These are phyloP conservation scores for Hygrocybe coccinea DNA, from an alignment of 768 basidiomycete species.

Conservation along the genomic window DNA sequence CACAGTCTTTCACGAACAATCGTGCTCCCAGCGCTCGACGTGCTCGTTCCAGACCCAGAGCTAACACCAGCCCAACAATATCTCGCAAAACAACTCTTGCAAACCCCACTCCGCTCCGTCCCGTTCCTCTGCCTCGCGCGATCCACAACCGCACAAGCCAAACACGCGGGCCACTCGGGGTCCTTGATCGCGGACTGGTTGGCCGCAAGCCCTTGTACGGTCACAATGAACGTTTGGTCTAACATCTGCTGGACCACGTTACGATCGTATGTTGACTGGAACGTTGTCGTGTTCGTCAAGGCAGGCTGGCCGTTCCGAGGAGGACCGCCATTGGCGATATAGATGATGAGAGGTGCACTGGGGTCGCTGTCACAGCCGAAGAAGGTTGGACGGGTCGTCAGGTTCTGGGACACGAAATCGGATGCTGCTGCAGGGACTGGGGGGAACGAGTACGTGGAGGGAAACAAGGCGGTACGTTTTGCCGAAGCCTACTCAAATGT, in stretches of 20 bases:
- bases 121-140: slow-evolving; percentile 25
- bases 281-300: slow-evolving; percentile 37
- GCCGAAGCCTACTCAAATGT: too few relatives aligned
- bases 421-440: slow-evolving; percentile 35
- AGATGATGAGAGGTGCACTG: slow-evolving; percentile 43
- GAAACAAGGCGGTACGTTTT: too few relatives aligned
- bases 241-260: slow-evolving; percentile 40
- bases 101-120: slow-evolving; percentile 23
- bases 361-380: slow-evolving; percentile 48
- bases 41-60: too few relatives aligned
- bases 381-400: slow-evolving; percentile 50
- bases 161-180: slow-evolving; percentile 46
- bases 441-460: slow-evolving; percentile 31
- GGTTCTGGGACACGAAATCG: slow-evolving; percentile 38
- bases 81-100: slow-evolving; percentile 23
- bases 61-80: slow-evolving; percentile 24
- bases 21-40: too few relatives aligned
- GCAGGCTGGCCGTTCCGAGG: slow-evolving; percentile 34
- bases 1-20: too few relatives aligned
- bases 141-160: slow-evolving; percentile 46
- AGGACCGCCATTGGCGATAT: slow-evolving; percentile 52
- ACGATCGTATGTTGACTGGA: slow-evolving; percentile 40
- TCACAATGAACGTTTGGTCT: slow-evolving; percentile 39
- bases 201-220: slow-evolving; percentile 36
- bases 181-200: slow-evolving; percentile 40